Base-by-base conservation (phyloP, 2,329 filamentous ascomycete genomes). In the Trichoderma simmonsii region DNA sequence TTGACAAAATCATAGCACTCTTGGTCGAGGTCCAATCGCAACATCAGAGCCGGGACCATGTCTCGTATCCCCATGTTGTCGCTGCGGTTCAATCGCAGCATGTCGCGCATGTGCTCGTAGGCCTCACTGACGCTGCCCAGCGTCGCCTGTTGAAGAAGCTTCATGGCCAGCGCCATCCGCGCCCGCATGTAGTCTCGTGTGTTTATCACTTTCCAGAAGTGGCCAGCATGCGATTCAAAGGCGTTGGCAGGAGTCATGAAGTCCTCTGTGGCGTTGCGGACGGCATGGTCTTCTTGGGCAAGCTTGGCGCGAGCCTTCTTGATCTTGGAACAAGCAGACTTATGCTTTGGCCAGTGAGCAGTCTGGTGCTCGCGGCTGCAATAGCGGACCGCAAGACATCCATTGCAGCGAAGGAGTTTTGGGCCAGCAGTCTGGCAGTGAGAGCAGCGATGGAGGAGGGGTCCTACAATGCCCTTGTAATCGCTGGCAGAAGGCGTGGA, bases 1-100 rank as follows among this genome's bases (percentile, higher is more conserved):
- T 80, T 83, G 3, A 81, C 61, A 48, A 85, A 84, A 69, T 85
- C 82, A 73, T 86, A 86, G 74, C 81, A 83, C n/a, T 86, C 85
- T 75, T 88, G 85, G 71, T 88, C 86, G 56, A 76, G 79, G 24
- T 81, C 81, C 7, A 88, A 79, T 3, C 85, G 82, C 15, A 89
- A 75, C 70, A 83, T 80, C 11, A 85, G 56, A 0, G 75, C 73
- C 0, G 87, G 86, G 0, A 85, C 72, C 0, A 83, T 24, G 21
- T 81, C 57, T 0, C 85, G 80, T 3, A 86, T 21, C 0, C 82
- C 82, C 79, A 86, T 78, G 71, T 84, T 83, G 74, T 88, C 86
- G 12, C 73, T 8, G 3, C 83, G 81, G 72, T 80, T 81, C 1
- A 88, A 78, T 1, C 80, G 79, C 54, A 88, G 69, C 79, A 87